These are phyloP conservation scores for Sugiyamaella sp. DNA, from an alignment of 1,139 yeast species.

Conservation along the genomic window DNA sequence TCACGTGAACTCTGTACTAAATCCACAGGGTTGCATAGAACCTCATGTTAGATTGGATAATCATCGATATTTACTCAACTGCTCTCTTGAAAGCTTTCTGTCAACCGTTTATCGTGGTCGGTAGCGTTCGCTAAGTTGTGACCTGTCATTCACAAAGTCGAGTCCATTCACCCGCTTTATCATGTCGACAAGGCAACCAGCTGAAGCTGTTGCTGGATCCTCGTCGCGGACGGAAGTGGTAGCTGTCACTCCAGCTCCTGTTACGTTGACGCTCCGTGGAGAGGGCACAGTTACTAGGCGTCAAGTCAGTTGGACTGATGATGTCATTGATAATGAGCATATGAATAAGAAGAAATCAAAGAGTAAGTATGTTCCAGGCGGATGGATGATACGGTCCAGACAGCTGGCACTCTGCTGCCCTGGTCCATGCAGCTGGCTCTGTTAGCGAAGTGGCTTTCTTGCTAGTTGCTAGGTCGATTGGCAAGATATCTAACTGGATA, in stretches of 20 bases:
- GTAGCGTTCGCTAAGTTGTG: too few species aligned
- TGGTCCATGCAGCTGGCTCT: slow-evolving; percentile 13
- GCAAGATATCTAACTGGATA: slow-evolving; percentile 25
- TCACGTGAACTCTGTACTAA: slow-evolving; percentile 1
- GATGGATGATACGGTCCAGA: not conserved
- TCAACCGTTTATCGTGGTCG: too few species aligned
- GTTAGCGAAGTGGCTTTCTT: slow-evolving; percentile 2
- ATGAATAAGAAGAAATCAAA: slow-evolving; percentile 87
- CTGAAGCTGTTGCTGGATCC: slow-evolving; percentile 3
- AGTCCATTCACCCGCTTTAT: not conserved
- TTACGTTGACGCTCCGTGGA: slow-evolving; percentile 13
- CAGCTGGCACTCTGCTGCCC: not conserved
- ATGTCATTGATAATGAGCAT: slow-evolving; percentile 85
- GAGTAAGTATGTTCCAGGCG: slow-evolving; percentile 41
- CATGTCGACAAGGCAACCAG: slow-evolving; percentile 7
- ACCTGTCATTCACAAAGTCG: too few species aligned
- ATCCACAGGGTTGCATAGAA: not conserved
- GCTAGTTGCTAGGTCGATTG: not conserved
- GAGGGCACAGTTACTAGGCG: slow-evolving; percentile 36
- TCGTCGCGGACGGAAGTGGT: slow-evolving; percentile 15
- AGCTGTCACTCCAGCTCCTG: slow-evolving; percentile 1
- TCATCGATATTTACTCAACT: too few species aligned
- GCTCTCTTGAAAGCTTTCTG: too few species aligned
- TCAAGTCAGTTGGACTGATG: slow-evolving; percentile 80
- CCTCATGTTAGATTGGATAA: not conserved